These are phyloP conservation scores for Platanus orientalis DNA, from an alignment of 164 flowering plant genomes.

Conservation along the genomic window DNA sequence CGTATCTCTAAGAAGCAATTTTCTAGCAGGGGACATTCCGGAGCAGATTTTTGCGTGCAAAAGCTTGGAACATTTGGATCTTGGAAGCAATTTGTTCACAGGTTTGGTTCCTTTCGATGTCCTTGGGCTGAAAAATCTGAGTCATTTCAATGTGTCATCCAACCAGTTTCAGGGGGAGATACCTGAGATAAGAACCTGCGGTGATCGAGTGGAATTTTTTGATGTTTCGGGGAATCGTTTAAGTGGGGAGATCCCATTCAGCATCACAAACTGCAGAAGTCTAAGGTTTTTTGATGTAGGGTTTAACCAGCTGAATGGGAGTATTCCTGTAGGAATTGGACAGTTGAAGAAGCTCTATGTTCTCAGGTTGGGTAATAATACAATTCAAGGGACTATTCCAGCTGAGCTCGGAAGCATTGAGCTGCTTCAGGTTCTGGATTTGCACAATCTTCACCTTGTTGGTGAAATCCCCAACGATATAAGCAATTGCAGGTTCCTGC, in stretches of 20 bases:
- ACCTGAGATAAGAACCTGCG: slow-evolving; percentile 42
- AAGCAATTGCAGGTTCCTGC: slow-evolving; percentile 75
- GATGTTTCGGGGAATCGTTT: slow-evolving; percentile 69
- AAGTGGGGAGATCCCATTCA: slow-evolving; percentile 52
- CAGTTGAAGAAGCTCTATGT: slow-evolving; percentile 41
- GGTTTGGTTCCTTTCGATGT: slow-evolving; percentile 62
- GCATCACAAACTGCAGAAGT: slow-evolving; percentile 53
- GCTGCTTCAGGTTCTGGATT: slow-evolving; percentile 63
- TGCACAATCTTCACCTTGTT: slow-evolving; percentile 64
- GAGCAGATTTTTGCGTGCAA: slow-evolving; percentile 43
- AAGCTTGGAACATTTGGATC: slow-evolving; percentile 69
- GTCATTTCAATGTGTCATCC: slow-evolving; percentile 63
- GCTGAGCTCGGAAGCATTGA: slow-evolving; percentile 68
- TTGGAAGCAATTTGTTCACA: slow-evolving; percentile 62
- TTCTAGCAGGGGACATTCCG: slow-evolving; percentile 44
- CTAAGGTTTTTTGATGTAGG: slow-evolving; percentile 63
- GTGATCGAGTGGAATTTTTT: slow-evolving; percentile 42
- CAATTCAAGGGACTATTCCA: slow-evolving; percentile 62
- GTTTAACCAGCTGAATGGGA: slow-evolving; percentile 59
- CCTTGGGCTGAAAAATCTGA: slow-evolving; percentile 44
- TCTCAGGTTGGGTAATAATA: slow-evolving; percentile 62
- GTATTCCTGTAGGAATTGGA: slow-evolving; percentile 49
- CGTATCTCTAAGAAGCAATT: slow-evolving; percentile 68
- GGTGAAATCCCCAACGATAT: slow-evolving; percentile 65
- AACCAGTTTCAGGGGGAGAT: slow-evolving; percentile 61